phyloP scores from a whole-genome alignment of 2,329 filamentous ascomycete genomes.

The Fonsecaea multimorphosa region DNA sequence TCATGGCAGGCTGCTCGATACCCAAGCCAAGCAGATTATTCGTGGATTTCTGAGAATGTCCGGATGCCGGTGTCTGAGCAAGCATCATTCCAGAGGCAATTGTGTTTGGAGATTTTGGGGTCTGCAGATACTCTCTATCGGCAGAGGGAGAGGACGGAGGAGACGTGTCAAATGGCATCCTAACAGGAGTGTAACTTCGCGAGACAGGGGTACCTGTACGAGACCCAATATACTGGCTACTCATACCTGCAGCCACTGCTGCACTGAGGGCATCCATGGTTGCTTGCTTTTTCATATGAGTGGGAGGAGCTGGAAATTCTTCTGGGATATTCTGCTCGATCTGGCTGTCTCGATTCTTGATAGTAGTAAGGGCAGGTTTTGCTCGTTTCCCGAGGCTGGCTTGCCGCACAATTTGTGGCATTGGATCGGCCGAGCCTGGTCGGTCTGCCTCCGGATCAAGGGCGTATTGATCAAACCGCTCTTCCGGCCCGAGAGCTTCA shows the following conservation, averaged over 20 bases:
- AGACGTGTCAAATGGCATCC: slow-evolving; percentile 36
- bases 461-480: slow-evolving; percentile 17
- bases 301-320: slow-evolving; percentile 10
- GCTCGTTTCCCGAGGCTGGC: slow-evolving; percentile 53
- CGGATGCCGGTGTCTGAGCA: slow-evolving; percentile 17
- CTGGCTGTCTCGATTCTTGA: slow-evolving; percentile 41
- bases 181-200: slow-evolving; percentile 31
- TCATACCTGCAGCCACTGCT: slow-evolving; percentile 35
- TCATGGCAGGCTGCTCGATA: slow-evolving; percentile 43
- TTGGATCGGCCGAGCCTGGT: slow-evolving; percentile 22
- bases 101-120: slow-evolving; percentile 30
- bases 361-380: slow-evolving; percentile 51
- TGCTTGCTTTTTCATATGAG: slow-evolving; percentile 27
- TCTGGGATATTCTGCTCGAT: slow-evolving; percentile 38
- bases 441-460: slow-evolving; percentile 12
- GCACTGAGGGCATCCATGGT: slow-evolving; percentile 36
- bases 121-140: slow-evolving; percentile 33
- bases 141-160: slow-evolving; percentile 30
- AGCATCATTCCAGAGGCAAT: slow-evolving; percentile 28
- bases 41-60: slow-evolving; percentile 31
- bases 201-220: slow-evolving; percentile 25
- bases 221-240: slow-evolving; percentile 8
- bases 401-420: slow-evolving; percentile 46
- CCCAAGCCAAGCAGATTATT: slow-evolving; percentile 35
- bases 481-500: slow-evolving; percentile 30